Evolutionary conservation across 352 stramenopile genomes (phyloP).

Genomic region (Pythium monospermum): DNA sequence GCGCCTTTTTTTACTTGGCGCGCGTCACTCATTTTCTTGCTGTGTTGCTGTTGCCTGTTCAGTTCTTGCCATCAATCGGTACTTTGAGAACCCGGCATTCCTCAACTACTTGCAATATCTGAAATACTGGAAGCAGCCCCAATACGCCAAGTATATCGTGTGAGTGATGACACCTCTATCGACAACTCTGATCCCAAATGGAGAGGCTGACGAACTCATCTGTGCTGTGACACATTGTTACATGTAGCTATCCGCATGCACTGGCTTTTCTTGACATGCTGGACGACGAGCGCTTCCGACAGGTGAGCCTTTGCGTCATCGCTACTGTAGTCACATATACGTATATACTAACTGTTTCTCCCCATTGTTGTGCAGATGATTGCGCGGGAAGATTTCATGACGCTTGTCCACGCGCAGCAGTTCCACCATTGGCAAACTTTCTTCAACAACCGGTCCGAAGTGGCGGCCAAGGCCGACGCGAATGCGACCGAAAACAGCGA

Average conservation of each 20-base stretch:
- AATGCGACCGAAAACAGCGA: constrained; percentile 5
- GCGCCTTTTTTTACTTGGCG: too few relatives aligned
- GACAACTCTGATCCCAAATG: too few relatives aligned
- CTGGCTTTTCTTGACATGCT: constrained; percentile 88
- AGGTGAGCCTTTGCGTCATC: constrained; percentile 21
- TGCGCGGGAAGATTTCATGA: constrained; percentile 82
- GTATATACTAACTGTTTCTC: background rate
- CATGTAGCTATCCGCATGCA: constrained; percentile 69
- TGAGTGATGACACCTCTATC: constrained; percentile 33
- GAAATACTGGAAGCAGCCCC: constrained; percentile 90
- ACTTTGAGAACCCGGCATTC: constrained; percentile 89
- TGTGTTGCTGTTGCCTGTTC: too few relatives aligned
- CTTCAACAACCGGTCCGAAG: constrained; percentile 70
- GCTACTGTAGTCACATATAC: too few relatives aligned
- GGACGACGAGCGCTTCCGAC: constrained; percentile 80
- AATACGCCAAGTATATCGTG: constrained; percentile 91
- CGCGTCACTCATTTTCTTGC: too few relatives aligned
- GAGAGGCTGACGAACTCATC: too few relatives aligned
- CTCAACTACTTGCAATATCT: constrained; percentile 90
- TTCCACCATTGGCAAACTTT: constrained; percentile 90
- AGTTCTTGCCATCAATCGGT: constrained; percentile 88
- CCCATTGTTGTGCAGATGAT: constrained; percentile 56
- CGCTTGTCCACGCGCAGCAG: constrained; percentile 82
- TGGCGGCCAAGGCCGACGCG: constrained; percentile 19
- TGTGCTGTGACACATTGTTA: background rate